Evolutionary conservation across 2,329 filamentous ascomycete species (phyloP).

Genomic region (Pseudocercospora fuligena): DNA sequence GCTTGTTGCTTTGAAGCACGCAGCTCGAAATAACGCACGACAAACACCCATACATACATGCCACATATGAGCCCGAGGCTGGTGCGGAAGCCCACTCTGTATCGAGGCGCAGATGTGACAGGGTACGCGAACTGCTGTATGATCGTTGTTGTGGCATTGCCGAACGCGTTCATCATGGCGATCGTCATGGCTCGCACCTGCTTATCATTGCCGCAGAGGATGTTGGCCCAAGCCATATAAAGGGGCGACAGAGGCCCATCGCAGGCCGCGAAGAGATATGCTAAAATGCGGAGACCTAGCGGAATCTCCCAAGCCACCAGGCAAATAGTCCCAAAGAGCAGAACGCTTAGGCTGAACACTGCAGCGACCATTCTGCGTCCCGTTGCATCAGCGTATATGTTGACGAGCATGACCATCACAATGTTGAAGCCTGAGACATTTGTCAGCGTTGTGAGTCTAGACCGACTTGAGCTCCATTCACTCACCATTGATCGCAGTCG

Average conservation of each 20-base stretch:
- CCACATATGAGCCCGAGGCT: conserved; percentile 24
- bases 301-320: conserved; percentile 25
- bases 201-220: conserved; percentile 41
- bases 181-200: conserved; percentile 44
- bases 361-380: conserved; percentile 42
- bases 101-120: conserved; percentile 18
- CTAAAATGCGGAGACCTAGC: conserved; percentile 40
- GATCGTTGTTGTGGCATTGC: conserved; percentile 30
- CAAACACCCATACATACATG: conserved; percentile 24
- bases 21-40: conserved; percentile 21
- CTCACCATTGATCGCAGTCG: conserved; percentile 23
- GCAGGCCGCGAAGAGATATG: conserved; percentile 44
- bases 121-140: conserved; percentile 29
- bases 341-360: conserved; percentile 36
- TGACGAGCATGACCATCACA: conserved; percentile 22
- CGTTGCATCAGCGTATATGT: conserved; percentile 40
- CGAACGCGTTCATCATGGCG: conserved; percentile 45
- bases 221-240: conserved; percentile 45
- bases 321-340: conserved; percentile 19
- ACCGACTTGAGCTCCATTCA: neutral
- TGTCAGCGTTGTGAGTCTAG: neutral
- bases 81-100: conserved; percentile 18
- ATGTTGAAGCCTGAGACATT: conserved; percentile 16
- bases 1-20: conserved; percentile 1
- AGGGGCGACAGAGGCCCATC: conserved; percentile 46